Conservation (phyloP, 176 grass and related monocot genomes). For the Phoenix roebelenii region DNA sequence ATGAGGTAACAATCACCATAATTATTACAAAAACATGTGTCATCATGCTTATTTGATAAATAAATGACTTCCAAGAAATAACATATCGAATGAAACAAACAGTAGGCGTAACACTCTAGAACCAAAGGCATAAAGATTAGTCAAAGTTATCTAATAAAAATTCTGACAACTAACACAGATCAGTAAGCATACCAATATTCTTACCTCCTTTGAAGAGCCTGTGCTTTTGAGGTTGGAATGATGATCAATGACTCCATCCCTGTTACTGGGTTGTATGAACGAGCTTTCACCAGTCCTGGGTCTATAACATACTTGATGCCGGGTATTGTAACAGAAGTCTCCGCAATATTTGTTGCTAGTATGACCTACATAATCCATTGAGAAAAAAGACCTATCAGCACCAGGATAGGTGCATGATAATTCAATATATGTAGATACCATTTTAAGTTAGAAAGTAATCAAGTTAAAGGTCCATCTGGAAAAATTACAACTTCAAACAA, state of each 20-base stretch:
- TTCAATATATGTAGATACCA: no score
- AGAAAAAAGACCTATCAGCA: neutral
- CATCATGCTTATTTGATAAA: no score
- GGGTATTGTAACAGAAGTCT: slow-evolving; percentile 95
- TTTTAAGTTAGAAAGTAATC: no score
- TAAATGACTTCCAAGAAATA: no score
- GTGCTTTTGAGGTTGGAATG: slow-evolving; percentile 80
- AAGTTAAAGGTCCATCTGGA: no score
- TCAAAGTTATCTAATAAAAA: neutral
- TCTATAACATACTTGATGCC: slow-evolving; percentile 98
- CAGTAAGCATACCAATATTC: neutral
- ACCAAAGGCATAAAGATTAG: no score
- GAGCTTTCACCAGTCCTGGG: slow-evolving; percentile 89
- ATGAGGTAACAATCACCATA: no score
- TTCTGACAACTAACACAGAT: neutral
- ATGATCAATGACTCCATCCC: slow-evolving; percentile 92
- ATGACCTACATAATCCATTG: slow-evolving; percentile 44
- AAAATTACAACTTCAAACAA: no score
- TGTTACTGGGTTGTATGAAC: slow-evolving; percentile 88
- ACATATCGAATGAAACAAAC: no score
- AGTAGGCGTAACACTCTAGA: no score
- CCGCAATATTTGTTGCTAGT: slow-evolving; percentile 98
- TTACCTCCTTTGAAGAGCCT: slow-evolving; percentile 95
- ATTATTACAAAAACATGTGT: no score
- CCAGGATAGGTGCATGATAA: neutral